Base-by-base conservation (phyloP, 2,329 filamentous ascomycete genomes). In the Cladobotryum mycophilum region DNA sequence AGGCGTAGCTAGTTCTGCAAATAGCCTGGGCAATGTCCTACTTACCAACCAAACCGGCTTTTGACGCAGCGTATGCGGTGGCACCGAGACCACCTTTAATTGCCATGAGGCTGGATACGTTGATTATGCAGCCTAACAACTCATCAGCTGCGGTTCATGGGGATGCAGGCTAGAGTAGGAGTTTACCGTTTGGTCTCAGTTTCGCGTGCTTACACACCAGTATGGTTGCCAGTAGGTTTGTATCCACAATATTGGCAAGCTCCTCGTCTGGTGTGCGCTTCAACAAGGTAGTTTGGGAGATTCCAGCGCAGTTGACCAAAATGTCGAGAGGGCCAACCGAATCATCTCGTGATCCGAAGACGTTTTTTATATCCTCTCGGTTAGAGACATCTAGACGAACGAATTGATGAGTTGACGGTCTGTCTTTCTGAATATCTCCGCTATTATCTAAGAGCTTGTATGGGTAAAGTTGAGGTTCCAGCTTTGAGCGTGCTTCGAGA, bases 251-350 rank as follows among this genome's bases (percentile, higher is more conserved):
- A 1, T 71, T 58, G 1, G 80, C 70, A 18, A 89, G 72, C 3
- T 76, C 71, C 0, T 69, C 64, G 1, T 76, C 62, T 0, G 67
- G 60, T 1, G 79, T 81, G 9, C 75, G 71, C 41, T 80, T 70
- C n/a, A 93, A 75, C 1, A 89, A 71, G 0, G 76, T 79, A 12
- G 76, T 76, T 57, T 89, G 82, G 0, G 84, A 76, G 18, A 90
- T 73, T 9, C 89, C 90, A 0, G 89, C 89, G 22, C 87, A 86
- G 62, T 95, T 95, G 56, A 95, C 77, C 1, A 95, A 77, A 30
- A 92, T 72, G 60, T 81, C 75, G 8, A 73, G 57, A 8, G 63
- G 60, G 0, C 69, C 69, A 35, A 70, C 61, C 36, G 52, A 33
- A 12, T 42, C 41, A 3, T 45, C 30, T 45, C 35, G 55, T 8